Base-by-base conservation (phyloP, 176 grass and related monocot species). In the Oryza coarctata region DNA sequence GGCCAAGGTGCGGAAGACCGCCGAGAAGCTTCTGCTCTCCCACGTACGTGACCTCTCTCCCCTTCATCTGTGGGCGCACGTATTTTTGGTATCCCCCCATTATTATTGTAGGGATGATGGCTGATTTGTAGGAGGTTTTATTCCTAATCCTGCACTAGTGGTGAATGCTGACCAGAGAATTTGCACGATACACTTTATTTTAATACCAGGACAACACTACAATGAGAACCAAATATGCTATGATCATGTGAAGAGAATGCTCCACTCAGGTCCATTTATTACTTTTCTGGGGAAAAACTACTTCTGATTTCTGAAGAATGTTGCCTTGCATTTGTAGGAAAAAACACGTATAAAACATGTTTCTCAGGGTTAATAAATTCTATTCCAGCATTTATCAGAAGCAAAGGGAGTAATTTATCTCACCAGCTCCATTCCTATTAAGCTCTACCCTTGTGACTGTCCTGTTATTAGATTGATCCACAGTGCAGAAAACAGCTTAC, bases 1-100 rank as follows among this genome's bases (percentile, higher is more conserved):
- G 65, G 95, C 92, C 23, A 98, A 98, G 84, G 91, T 98, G 31
- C 95, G 92, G 55, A 98, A 98, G 90, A 98, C 92, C 27, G 88
- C 95, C 1, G 92, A 98, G 88, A 98, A 95, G 82, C 88, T 98
- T 60, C 88, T 98, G 65, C 85, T 98, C 63, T 83, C 88, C 65
- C 95, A 98, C 49, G 92, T 98, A 58, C 68, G 87, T 71, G 40
- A 34, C 55, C 36, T 76, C 31, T 64, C 71, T 32, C 69, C 9
- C 26, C 3, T n/a, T 9, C 26, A 23, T 67, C 27, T n/a, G 7
- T 50, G 3, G 18, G 10, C 27, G 5, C 64, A 25, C 58, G 15
- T 44, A 79, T 47, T 45, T 65, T 79, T 30, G 39, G 39, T 30
- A 30, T 81, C 74, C 26, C 34, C 34, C 28, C 30, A 49, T 25